A percentile compares a stretch with the other conserved stretches of the same genome.
phyloP scores from a whole-genome alignment of 441 rosid species.

The Populus hybrid region DNA sequence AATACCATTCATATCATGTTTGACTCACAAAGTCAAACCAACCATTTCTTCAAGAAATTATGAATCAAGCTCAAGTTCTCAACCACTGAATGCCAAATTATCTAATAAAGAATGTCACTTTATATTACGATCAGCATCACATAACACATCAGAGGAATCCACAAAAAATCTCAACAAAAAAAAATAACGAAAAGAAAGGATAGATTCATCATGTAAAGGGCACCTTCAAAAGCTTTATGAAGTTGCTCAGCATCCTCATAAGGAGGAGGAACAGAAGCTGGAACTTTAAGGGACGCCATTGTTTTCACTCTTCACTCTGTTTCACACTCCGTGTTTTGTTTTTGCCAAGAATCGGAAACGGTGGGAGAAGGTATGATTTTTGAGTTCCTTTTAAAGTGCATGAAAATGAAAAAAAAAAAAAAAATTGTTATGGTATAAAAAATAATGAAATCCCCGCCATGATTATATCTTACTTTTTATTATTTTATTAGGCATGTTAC shows the following conservation, averaged over 20 bases:
- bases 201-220: neutral
- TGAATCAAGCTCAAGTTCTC: neutral
- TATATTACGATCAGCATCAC: neutral
- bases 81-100: neutral
- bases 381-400: neutral
- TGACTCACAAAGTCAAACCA: neutral
- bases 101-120: neutral
- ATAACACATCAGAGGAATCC: neutral
- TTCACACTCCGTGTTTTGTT: neutral
- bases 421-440: neutral
- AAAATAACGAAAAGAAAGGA: neutral
- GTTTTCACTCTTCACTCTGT: conserved; percentile 8
- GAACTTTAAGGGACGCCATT: conserved; percentile 68
- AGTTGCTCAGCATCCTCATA: conserved; percentile 90
- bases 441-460: neutral
- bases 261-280: conserved; percentile 62
- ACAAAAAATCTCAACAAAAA: neutral
- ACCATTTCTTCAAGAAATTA: neutral
- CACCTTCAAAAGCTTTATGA: conserved; percentile 81
- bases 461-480: neutral
- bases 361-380: neutral
- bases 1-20: neutral
- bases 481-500: too few species aligned
- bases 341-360: conserved; percentile 13
- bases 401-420: neutral